Conservation (phyloP, 2,329 filamentous ascomycete species). For the Fusarium dlaminii region DNA sequence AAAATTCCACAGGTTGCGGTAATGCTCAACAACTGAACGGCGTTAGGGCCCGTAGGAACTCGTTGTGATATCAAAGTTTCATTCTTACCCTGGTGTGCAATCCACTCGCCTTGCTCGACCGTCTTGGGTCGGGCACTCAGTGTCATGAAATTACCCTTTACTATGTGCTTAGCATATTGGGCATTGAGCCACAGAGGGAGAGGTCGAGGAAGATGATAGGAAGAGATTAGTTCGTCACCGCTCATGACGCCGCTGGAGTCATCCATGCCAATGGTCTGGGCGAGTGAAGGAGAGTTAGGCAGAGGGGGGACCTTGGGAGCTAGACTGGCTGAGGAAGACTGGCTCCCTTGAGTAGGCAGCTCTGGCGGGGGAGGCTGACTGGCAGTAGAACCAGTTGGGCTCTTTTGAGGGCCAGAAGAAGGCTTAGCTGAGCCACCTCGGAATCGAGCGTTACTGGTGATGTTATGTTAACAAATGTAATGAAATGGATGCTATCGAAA, state of each 20-base stretch:
- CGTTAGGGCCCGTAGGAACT: neutral
- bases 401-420: conserved; percentile 61
- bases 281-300: conserved; percentile 70
- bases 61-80: neutral
- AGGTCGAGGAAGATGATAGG: conserved; percentile 72
- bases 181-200: conserved; percentile 77
- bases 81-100: conserved; percentile 86
- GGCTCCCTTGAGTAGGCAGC: conserved; percentile 56
- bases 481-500: neutral
- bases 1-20: conserved; percentile 88
- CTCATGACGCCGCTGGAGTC: conserved; percentile 60
- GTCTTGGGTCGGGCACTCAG: conserved; percentile 92
- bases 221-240: conserved; percentile 65
- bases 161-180: conserved; percentile 83
- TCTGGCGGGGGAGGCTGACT: conserved; percentile 61
- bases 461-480: conserved; percentile 40
- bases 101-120: conserved; percentile 94
- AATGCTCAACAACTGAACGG: conserved; percentile 84
- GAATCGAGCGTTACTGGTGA: conserved; percentile 64
- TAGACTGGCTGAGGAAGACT: conserved; percentile 61
- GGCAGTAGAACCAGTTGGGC: conserved; percentile 59
- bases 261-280: conserved; percentile 75
- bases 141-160: conserved; percentile 99
- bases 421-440: conserved; percentile 64
- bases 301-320: conserved; percentile 70